Evolutionary conservation across 768 basidiomycete genomes (phyloP).

Genomic region (Inosperma sp.): DNA sequence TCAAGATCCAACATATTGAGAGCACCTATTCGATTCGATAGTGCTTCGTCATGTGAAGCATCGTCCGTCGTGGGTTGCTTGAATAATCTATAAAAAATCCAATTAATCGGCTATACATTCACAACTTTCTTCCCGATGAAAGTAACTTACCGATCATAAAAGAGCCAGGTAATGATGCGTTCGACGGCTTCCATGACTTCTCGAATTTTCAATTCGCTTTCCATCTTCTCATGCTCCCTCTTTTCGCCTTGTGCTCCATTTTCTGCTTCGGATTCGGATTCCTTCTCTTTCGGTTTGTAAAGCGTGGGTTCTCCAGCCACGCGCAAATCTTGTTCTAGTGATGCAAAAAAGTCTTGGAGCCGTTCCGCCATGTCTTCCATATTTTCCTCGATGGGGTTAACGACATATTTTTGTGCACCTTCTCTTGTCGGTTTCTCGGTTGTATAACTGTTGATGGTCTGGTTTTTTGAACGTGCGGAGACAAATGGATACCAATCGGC

Average conservation of each 20-base stretch:
- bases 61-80: slow-evolving; percentile 62
- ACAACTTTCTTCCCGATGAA: slow-evolving; percentile 1
- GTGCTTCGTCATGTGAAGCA: slow-evolving; percentile 80
- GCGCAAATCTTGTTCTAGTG: slow-evolving; percentile 60
- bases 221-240: slow-evolving; percentile 30
- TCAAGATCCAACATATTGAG: slow-evolving; percentile 87
- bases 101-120: neutral
- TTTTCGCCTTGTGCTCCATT: slow-evolving; percentile 32
- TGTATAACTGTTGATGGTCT: neutral
- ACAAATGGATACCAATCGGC: slow-evolving; percentile 56
- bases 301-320: slow-evolving; percentile 35
- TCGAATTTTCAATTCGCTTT: slow-evolving; percentile 45
- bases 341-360: slow-evolving; percentile 68
- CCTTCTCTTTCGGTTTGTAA: slow-evolving; percentile 26
- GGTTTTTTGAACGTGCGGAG: slow-evolving; percentile 7
- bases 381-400: slow-evolving; percentile 42
- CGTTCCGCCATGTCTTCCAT: slow-evolving; percentile 49
- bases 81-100: slow-evolving; percentile 54
- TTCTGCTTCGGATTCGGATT: slow-evolving; percentile 24
- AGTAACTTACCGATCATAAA: slow-evolving; percentile 71
- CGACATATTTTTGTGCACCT: slow-evolving; percentile 26
- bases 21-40: slow-evolving; percentile 86
- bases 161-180: slow-evolving; percentile 58
- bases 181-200: slow-evolving; percentile 74
- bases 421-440: neutral